A percentile compares a stretch with the other conserved stretches of the same genome.
Evolutionary conservation across 768 basidiomycete species (phyloP).

Genomic region (Leccinum boreale): DNA sequence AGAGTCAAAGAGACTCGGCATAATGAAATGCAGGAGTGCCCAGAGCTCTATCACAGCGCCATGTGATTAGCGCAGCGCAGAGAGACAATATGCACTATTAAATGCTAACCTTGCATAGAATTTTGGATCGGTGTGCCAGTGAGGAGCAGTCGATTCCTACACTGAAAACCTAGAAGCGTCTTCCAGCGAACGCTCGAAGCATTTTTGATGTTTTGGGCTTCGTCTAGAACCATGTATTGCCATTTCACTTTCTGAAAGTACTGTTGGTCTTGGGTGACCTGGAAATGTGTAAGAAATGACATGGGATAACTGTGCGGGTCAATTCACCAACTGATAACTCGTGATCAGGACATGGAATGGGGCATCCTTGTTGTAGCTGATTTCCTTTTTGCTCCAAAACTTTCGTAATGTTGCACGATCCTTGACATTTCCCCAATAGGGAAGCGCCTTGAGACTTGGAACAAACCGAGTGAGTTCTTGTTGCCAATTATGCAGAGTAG

Average conservation of each 20-base stretch:
- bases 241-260: constrained; percentile 97
- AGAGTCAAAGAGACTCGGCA: constrained; percentile 98
- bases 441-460: constrained; percentile 87
- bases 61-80: constrained; percentile 1
- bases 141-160: constrained; percentile 88
- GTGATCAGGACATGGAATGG: constrained; percentile 97
- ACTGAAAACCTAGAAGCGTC: constrained; percentile 91
- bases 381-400: constrained; percentile 98
- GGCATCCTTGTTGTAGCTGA: constrained; percentile 91
- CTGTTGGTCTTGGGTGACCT: constrained; percentile 96
- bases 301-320: neutral
- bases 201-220: constrained; percentile 99
- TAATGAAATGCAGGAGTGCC: constrained; percentile 98
- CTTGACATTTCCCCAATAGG: constrained; percentile 98
- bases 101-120: constrained; percentile 87
- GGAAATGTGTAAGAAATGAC: constrained; percentile 6
- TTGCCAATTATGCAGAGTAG: constrained; percentile 99
- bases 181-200: constrained; percentile 97
- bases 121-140: constrained; percentile 99
- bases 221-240: constrained; percentile 99
- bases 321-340: constrained; percentile 86
- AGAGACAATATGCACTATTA: neutral
- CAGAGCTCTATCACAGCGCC: constrained; percentile 68
- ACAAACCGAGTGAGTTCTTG: constrained; percentile 97
- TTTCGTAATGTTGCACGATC: constrained; percentile 92